Percentiles rank a stretch among this genome's conserved stretches.
These are phyloP conservation scores for Colletotrichum lindemuthianum DNA, from an alignment of 2,329 filamentous ascomycete species.

Conservation along the genomic window DNA sequence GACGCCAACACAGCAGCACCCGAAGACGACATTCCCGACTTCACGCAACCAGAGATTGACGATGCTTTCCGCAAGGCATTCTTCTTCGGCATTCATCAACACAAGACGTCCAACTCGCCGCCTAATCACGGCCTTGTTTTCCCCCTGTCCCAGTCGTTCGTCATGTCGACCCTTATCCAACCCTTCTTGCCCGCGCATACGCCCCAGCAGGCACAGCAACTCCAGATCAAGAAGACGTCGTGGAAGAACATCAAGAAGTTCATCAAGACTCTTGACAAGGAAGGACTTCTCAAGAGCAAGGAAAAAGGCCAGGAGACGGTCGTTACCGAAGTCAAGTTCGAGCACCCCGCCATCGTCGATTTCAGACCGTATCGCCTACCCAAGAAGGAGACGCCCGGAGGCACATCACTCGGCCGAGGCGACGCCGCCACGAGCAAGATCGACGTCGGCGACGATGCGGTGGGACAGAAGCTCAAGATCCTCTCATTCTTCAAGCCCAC, in stretches of 20 bases:
- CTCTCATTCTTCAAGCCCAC: slow-evolving; percentile 5
- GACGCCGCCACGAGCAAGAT: neutral
- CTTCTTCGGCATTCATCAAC: slow-evolving; percentile 16
- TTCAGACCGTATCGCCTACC: slow-evolving; percentile 10
- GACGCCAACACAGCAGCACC: neutral
- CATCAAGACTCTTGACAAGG: slow-evolving; percentile 9
- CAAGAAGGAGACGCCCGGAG: slow-evolving; percentile 7
- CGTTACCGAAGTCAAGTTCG: slow-evolving; percentile 6
- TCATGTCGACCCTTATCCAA: slow-evolving; percentile 18
- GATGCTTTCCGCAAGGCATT: slow-evolving; percentile 14
- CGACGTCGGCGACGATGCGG: neutral
- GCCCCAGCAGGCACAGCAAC: slow-evolving; percentile 6
- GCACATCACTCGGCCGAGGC: neutral
- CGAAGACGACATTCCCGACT: slow-evolving; percentile 11
- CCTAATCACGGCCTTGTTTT: slow-evolving; percentile 12
- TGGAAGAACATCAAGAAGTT: slow-evolving; percentile 21
- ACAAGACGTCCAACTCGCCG: slow-evolving; percentile 8
- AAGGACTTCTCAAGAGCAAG: slow-evolving; percentile 1
- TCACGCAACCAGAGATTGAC: slow-evolving; percentile 4
- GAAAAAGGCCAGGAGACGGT: slow-evolving; percentile 1
- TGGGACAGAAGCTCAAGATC: slow-evolving; percentile 9
- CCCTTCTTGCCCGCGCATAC: slow-evolving; percentile 12
- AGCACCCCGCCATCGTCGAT: neutral
- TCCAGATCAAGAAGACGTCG: slow-evolving; percentile 11
- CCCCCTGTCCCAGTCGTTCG: slow-evolving; percentile 4